Base-by-base conservation (phyloP, 352 stramenopile genomes). In the Sclerospora graminicola region DNA sequence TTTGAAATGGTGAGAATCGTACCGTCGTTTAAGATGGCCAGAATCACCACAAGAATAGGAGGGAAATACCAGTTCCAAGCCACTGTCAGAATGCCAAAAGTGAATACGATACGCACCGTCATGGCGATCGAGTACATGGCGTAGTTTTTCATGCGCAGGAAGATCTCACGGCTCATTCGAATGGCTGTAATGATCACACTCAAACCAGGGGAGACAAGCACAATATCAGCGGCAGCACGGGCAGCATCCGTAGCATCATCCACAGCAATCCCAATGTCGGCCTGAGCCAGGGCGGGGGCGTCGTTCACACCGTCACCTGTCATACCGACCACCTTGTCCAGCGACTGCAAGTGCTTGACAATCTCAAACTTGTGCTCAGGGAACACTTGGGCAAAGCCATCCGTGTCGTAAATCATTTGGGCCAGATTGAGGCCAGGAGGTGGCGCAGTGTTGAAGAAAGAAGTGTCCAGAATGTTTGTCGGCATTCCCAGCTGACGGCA, bases 351-450 rank as follows among this genome's bases (percentile, higher is more conserved):
- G 53, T 85, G 77, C 58, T 95, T 69, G 16, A 95, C 81, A 42
- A 95, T 86, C 57, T 96, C 80, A 44, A 88, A 86, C 64, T 97
- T 97, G 63, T 97, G 82, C 50, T 85, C 82, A 13, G 89, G 89
- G 45, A 96, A 83, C 26, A 97, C 89, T 45, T 95, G 73, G 28
- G 85, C 91, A 59, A 98, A 98, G 16, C 90, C 92, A 48, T 97
- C 89, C 20, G 86, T 89, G 46, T 95, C 66, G 48, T 84, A 94
- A 53, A 97, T 90, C 38, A 96, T 73, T 36, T 94, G 69, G 9
- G 74, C 66, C n/a, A 86, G 52, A 56, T 84, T 62, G 11, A 86
- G 43, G 19, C 64, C 66, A 42, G 66, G 61, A 56, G 66, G 82
- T 45, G 64, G 75, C 34, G 74, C 57, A 48, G 73, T 63, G 62